These are phyloP conservation scores for Phallus indusiatus DNA, from an alignment of 768 basidiomycete genomes.

Conservation along the genomic window DNA sequence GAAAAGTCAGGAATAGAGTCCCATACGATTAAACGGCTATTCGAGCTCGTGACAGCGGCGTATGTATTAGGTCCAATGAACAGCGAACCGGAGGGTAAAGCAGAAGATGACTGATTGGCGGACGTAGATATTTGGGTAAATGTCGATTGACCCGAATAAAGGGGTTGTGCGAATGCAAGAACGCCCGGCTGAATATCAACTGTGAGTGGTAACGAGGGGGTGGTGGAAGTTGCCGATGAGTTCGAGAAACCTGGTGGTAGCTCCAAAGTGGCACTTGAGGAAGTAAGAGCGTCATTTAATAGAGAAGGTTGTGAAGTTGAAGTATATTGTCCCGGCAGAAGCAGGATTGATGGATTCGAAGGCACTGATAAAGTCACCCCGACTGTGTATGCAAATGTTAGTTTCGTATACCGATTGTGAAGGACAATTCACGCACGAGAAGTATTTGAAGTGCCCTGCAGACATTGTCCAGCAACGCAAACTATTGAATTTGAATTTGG, in stretches of 20 bases:
- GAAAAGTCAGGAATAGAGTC: conserved; percentile 66
- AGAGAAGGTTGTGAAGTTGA: conserved; percentile 62
- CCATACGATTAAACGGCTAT: conserved; percentile 63
- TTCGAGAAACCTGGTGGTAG: conserved; percentile 57
- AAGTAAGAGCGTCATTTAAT: conserved; percentile 57
- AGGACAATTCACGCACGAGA: conserved; percentile 38
- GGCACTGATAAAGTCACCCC: conserved; percentile 56
- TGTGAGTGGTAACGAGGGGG: conserved; percentile 55
- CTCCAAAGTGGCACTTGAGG: conserved; percentile 48
- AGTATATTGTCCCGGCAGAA: conserved; percentile 73
- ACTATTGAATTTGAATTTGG: conserved; percentile 39
- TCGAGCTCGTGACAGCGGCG: conserved; percentile 47
- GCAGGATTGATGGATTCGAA: conserved; percentile 41
- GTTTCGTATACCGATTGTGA: neutral
- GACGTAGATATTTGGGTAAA: conserved; percentile 49
- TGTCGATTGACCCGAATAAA: conserved; percentile 56
- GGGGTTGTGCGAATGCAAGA: conserved; percentile 48
- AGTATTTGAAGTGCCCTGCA: conserved; percentile 67
- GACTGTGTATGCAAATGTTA: conserved; percentile 35
- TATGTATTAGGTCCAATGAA: conserved; percentile 60
- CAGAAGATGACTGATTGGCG: conserved; percentile 33
- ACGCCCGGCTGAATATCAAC: conserved; percentile 60
- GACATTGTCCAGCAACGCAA: conserved; percentile 84
- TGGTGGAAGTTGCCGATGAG: conserved; percentile 29
- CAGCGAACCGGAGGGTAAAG: conserved; percentile 49